Evolutionary conservation across 257 asterid species (phyloP).

Genomic region (Striga asiatica): DNA sequence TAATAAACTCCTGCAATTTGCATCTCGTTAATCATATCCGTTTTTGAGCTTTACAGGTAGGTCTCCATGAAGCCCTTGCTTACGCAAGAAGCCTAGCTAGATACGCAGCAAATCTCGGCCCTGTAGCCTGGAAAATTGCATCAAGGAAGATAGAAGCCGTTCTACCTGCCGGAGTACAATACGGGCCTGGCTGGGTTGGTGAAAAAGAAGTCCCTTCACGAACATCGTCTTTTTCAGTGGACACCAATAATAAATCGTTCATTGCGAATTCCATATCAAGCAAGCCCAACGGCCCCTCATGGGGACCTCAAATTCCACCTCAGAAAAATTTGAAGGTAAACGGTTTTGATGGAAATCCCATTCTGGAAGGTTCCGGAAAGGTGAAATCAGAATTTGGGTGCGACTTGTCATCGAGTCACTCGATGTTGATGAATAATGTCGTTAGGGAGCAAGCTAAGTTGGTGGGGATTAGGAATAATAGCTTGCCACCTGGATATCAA

Average conservation of each 20-base stretch:
- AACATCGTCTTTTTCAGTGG: slow-evolving; percentile 25
- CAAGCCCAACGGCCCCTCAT: slow-evolving; percentile 27
- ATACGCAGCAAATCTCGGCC: slow-evolving; percentile 85
- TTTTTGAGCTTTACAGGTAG: slow-evolving; percentile 88
- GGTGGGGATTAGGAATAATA: neutral
- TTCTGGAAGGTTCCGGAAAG: too few relatives aligned
- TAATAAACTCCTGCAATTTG: too few relatives aligned
- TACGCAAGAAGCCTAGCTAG: slow-evolving; percentile 86
- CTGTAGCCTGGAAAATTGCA: slow-evolving; percentile 79
- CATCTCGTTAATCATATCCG: too few relatives aligned
- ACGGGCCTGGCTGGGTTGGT: slow-evolving; percentile 98
- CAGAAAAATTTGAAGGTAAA: slow-evolving; percentile 53
- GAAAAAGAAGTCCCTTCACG: slow-evolving; percentile 36
- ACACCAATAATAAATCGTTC: slow-evolving; percentile 30
- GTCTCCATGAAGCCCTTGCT: slow-evolving; percentile 72
- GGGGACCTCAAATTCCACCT: slow-evolving; percentile 28
- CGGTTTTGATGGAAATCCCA: slow-evolving; percentile 48
- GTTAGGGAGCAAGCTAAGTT: neutral
- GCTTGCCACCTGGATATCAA: neutral
- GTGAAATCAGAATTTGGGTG: slow-evolving; percentile 13
- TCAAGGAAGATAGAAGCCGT: slow-evolving; percentile 50
- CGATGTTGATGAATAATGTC: neutral
- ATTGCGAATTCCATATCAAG: slow-evolving; percentile 28
- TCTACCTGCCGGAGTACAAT: slow-evolving; percentile 67
- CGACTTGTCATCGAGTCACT: neutral